Evolutionary conservation across 169 alveolate genomes (phyloP).

Genomic region (Hammondia hammondi): DNA sequence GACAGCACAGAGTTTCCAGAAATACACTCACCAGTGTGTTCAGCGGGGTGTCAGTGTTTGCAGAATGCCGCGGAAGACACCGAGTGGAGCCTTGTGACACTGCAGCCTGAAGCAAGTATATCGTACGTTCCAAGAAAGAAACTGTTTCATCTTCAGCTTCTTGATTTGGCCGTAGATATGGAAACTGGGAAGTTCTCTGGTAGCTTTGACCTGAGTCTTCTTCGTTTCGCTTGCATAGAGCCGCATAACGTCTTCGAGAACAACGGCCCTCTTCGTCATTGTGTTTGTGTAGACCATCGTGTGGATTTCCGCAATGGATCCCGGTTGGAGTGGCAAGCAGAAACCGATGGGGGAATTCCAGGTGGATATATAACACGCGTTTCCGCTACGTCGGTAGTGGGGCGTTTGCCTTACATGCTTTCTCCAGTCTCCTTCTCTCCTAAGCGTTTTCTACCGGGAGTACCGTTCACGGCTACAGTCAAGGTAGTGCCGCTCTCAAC

Average conservation of each 20-base stretch:
- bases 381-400: neutral
- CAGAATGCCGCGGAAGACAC: neutral
- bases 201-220: neutral
- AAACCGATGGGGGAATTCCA: neutral
- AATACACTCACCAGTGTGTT: neutral
- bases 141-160: neutral
- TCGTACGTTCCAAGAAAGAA: neutral
- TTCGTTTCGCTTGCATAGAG: neutral
- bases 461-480: conserved; percentile 17
- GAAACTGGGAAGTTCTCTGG: neutral
- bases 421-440: neutral
- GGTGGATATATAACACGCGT: neutral
- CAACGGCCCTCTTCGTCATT: neutral
- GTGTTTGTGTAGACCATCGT: neutral
- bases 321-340: conserved; percentile 1
- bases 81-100: neutral
- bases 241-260: neutral
- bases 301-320: neutral
- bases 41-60: neutral
- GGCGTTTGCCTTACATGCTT: neutral
- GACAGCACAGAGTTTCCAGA: too few species aligned
- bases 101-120: neutral
- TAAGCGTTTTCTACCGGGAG: neutral
- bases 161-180: neutral
- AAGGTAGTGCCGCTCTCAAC: neutral